These are phyloP conservation scores for Arthroderma sp. DNA, from an alignment of 2,329 filamentous ascomycete genomes.

Conservation along the genomic window DNA sequence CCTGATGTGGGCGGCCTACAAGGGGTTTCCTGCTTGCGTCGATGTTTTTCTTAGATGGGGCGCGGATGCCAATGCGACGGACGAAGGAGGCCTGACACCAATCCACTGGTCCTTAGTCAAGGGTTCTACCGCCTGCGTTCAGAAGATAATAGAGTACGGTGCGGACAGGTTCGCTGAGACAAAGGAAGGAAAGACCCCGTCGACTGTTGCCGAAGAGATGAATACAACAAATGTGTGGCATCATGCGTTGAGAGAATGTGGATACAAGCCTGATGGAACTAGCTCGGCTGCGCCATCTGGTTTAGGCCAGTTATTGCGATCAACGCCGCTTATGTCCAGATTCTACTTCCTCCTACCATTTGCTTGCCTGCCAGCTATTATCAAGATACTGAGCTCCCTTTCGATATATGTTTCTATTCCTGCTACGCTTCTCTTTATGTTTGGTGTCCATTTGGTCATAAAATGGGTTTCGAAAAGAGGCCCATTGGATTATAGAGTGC, in stretches of 20 bases:
- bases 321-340: conserved; percentile 63
- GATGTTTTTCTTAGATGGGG: conserved; percentile 91
- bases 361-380: conserved; percentile 55
- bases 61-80: conserved; percentile 77
- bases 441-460: conserved; percentile 60
- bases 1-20: conserved; percentile 98
- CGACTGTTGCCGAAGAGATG: conserved; percentile 76
- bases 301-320: conserved; percentile 60
- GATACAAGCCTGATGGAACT: conserved; percentile 68
- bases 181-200: conserved; percentile 77
- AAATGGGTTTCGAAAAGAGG: conserved; percentile 70
- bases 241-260: conserved; percentile 67
- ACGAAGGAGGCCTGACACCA: conserved; percentile 88
- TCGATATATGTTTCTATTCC: conserved; percentile 68
- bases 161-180: conserved; percentile 87
- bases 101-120: conserved; percentile 95
- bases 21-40: conserved; percentile 83
- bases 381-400: conserved; percentile 62
- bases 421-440: conserved; percentile 51
- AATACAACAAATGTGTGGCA: conserved; percentile 75
- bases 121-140: conserved; percentile 75
- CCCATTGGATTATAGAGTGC: conserved; percentile 73
- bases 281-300: conserved; percentile 59
- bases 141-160: conserved; percentile 92
- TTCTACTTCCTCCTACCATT: conserved; percentile 90